Base-by-base conservation (phyloP, 306 rosid species). In the Trifolium pratense region DNA sequence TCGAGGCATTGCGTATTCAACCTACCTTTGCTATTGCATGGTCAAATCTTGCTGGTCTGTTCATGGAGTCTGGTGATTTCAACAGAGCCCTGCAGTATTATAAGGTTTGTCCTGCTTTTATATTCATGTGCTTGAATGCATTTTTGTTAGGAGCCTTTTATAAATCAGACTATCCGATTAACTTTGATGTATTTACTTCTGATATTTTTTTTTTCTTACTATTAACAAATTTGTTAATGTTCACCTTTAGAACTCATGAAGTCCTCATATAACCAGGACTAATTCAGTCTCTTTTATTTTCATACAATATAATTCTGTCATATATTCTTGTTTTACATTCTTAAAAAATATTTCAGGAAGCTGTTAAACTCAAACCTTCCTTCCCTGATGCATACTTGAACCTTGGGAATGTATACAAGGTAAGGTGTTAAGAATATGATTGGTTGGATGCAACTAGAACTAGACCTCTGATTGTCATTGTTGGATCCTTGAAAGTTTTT, bases 31-130 rank as follows among this genome's bases (percentile, higher is more conserved):
- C 99, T 32, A 95, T 95, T 64, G 99, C 97, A 37, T 95, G 99
- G 99, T 95, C 99, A 68, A 95, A 95, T 91, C 96, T 95, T 82
- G 99, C 99, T 70, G 99, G 99, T 76, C 88, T 95, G 71, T 90
- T 90, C 79, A 95, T 95, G 99, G 99, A 95, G 85, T 92, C 99
- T 39, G 97, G 97, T 77, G 97, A 95, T 84, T 87, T 88, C 77
- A 91, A 95, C 77, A 84, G 97, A 86, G 99, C 99, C 37, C 90
- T 95, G 65, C 93, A 95, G 80, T 95, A 95, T 78, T 95, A 95
- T 45, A 95, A 95, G 97, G 99, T 85, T 58, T 16, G 57, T 77
- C 31, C 40, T 43, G 10, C 72, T 36, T 11, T 72, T 52, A 31
- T 14, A 53, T 43, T 49, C 40, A 26, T 7, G 13, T 62, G 52